Conservation (phyloP, 768 basidiomycete genomes). For the Mycena floridula region DNA sequence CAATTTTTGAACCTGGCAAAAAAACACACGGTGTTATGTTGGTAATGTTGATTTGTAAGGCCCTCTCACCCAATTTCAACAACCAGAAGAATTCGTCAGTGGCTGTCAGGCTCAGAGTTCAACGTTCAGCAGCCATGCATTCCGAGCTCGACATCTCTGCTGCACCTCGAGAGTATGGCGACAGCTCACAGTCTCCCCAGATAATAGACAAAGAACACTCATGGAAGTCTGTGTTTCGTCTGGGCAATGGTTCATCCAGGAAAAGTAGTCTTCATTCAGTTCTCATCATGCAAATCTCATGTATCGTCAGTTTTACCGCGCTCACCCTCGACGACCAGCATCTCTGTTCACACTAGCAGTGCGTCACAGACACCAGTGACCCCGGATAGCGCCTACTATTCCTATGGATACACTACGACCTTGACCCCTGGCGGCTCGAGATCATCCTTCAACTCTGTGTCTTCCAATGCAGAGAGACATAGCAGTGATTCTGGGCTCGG, state of each 20-base stretch:
- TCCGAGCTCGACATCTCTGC: no score
- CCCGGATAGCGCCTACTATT: background rate
- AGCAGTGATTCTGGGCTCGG: conserved; percentile 59
- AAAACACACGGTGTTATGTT: no score
- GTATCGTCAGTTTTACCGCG: background rate
- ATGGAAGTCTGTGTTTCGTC: conserved; percentile 76
- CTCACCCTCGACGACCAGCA: background rate
- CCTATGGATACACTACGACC: conserved; percentile 38
- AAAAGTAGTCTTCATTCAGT: conserved; percentile 41
- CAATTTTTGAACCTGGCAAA: no score
- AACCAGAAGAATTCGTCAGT: no score
- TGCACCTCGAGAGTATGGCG: conserved; percentile 19
- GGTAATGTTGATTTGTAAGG: no score
- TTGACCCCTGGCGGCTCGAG: conserved; percentile 54
- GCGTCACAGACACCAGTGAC: no score
- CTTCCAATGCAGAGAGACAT: conserved; percentile 57
- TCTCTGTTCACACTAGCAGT: no score
- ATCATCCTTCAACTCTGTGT: conserved; percentile 59
- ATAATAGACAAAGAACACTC: conserved; percentile 8
- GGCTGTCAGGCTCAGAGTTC: no score
- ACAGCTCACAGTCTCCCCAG: no score
- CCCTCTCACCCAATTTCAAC: no score
- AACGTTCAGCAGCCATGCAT: no score
- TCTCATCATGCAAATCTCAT: background rate
- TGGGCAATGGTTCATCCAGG: conserved; percentile 53